Percentiles rank a stretch among this genome's conserved stretches.
These are phyloP conservation scores for Stemphylium lycopersici DNA, from an alignment of 2,329 filamentous ascomycete genomes.

Conservation along the genomic window DNA sequence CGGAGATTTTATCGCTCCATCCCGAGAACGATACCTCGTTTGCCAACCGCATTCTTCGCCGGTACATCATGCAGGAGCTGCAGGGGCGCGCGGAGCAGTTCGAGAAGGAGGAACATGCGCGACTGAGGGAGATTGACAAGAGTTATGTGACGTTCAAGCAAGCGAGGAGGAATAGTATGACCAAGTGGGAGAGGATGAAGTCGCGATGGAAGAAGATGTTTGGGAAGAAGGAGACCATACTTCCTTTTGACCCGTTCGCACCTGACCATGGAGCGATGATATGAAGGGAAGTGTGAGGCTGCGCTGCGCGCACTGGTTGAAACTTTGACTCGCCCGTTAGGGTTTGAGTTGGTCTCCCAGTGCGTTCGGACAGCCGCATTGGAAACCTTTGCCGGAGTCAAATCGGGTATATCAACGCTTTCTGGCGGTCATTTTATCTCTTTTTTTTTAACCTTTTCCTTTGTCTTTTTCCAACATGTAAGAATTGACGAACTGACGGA, in stretches of 20 bases:
- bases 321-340: not conserved
- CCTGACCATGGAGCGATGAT: not conserved
- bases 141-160: not conserved
- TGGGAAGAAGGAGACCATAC: slow-evolving; percentile 8
- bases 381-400: not conserved
- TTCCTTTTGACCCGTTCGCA: slow-evolving; percentile 18
- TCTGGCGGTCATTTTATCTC: not conserved
- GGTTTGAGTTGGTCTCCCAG: not conserved
- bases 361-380: not conserved
- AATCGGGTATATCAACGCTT: not conserved
- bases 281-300: not conserved
- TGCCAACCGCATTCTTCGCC: not conserved
- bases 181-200: slow-evolving; percentile 8
- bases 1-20: slow-evolving; percentile 17
- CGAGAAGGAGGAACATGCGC: slow-evolving; percentile 14
- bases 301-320: not conserved
- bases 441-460: too few species aligned
- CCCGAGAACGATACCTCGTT: slow-evolving; percentile 11
- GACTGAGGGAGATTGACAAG: slow-evolving; percentile 4
- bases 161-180: slow-evolving; percentile 6
- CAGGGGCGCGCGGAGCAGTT: slow-evolving; percentile 6
- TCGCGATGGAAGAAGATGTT: not conserved
- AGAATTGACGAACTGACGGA: too few species aligned
- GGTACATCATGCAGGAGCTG: not conserved
- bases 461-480: too few species aligned